Evolutionary conservation across 73 alveolate species (phyloP), one percentile per base, ranked within the genome.

Genomic region (Paramecium sexaurelia): DNA sequence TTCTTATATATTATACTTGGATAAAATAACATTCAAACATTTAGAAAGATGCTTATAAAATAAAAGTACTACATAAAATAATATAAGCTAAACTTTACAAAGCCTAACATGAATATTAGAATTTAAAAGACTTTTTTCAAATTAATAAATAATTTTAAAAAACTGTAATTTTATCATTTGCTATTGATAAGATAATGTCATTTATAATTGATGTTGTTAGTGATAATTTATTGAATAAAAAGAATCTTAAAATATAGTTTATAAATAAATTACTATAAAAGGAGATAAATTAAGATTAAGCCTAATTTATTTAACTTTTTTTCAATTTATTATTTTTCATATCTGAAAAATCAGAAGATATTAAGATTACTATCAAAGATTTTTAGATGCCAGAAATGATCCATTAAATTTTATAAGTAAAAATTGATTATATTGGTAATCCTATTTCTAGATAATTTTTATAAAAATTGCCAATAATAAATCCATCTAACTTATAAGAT

Each of bases 41-140:
- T 11, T 29, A 29, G 22, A 61, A 26, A 2, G 83, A 61, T 26
- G 39, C 39, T 11, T 32, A 24, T 13, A 61, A 61, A 61, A 32
- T 61, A 7, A 29, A 61, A 32, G 26, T 61, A 13, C 47, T 61
- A 11, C 43, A 61, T 61, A 61, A 61, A 61, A 32, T 61, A 11
- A 61, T 61, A 29, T 26, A 61, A 61, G 83, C 83, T 13, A 61
- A 61, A 61, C 83, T 61, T 32, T 61, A 29, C 13, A 61, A 61
- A 61, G 83, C 83, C 15, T 24, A 61, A 61, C 39, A 61, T 61
- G 83, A 61, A 61, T 61, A 61, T 32, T 29, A 61, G 17, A 61
- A 61, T 11, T 29, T 61, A 26, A 61, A 61, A 61, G 83, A 61
- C 7, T 61, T 61, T 27, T 61, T 29, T 61, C 13, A 26, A 61